phyloP scores from a whole-genome alignment of 106 monocot species.

The Dendrobium catenatum region DNA sequence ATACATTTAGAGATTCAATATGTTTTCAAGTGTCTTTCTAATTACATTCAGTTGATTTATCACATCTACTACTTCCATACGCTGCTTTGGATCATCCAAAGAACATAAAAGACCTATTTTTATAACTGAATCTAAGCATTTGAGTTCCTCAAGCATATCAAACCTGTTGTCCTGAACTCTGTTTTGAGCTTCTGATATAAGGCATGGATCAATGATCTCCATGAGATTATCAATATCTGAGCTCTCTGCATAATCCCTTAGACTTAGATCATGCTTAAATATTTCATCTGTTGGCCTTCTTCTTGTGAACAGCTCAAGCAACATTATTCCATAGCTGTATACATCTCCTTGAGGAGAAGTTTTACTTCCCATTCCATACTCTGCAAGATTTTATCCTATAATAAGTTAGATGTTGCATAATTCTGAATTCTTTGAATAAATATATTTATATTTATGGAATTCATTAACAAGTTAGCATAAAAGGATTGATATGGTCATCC shows the following conservation, averaged over 20 bases:
- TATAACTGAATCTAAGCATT: not conserved
- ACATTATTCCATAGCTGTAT: not conserved
- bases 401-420: not conserved
- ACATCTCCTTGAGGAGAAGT: conserved; percentile 6
- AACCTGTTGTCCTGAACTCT: not conserved
- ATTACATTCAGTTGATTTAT: not conserved
- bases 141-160: not conserved
- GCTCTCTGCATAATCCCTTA: not conserved
- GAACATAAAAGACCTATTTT: conserved; percentile 5
- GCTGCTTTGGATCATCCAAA: not conserved
- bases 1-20: not conserved
- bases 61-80: not conserved
- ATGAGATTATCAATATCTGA: not conserved
- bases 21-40: not conserved
- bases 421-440: too few relatives aligned
- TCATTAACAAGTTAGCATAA: too few relatives aligned
- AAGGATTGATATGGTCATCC: too few relatives aligned
- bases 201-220: not conserved
- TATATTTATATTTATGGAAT: too few relatives aligned
- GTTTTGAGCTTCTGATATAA: not conserved
- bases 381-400: not conserved
- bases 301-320: conserved; percentile 1
- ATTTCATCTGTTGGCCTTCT: conserved; percentile 7
- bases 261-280: conserved; percentile 1
- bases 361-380: not conserved